Conservation (phyloP, 2,329 filamentous ascomycete species). For the Botrytis elliptica region DNA sequence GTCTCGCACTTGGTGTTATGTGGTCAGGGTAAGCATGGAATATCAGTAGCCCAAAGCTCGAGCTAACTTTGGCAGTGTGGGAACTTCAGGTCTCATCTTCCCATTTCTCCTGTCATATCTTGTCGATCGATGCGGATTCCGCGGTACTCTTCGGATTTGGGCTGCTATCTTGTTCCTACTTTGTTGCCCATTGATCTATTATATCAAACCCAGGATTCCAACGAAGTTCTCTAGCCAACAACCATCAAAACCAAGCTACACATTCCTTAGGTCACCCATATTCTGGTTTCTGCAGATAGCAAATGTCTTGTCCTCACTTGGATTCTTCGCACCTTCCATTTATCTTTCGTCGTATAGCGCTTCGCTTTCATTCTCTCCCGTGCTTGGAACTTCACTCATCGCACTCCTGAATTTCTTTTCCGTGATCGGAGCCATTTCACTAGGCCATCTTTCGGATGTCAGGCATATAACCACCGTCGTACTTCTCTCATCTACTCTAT, state of each 20-base stretch:
- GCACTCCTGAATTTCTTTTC: constrained; percentile 49
- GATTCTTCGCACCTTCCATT: constrained; percentile 55
- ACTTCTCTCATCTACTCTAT: constrained; percentile 49
- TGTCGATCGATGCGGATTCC: constrained; percentile 43
- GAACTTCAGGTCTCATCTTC: constrained; percentile 33
- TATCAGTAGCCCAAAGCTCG: not conserved
- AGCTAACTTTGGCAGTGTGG: constrained; percentile 16
- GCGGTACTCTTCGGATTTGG: constrained; percentile 43
- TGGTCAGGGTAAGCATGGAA: constrained; percentile 39
- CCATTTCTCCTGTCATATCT: constrained; percentile 44
- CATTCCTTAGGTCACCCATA: constrained; percentile 46
- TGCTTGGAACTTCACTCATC: constrained; percentile 48
- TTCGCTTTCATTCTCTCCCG: constrained; percentile 43
- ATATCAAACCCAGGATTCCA: constrained; percentile 56
- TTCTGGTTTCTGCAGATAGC: constrained; percentile 51
- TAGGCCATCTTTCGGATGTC: constrained; percentile 45
- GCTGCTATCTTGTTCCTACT: constrained; percentile 42
- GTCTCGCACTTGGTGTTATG: constrained; percentile 51
- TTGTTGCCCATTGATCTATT: constrained; percentile 50
- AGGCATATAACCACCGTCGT: constrained; percentile 46
- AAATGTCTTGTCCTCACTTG: constrained; percentile 53
- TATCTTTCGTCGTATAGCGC: constrained; percentile 52
- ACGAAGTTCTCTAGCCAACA: constrained; percentile 18
- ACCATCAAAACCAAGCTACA: constrained; percentile 20
- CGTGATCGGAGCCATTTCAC: constrained; percentile 45